Conservation (phyloP, 139 green algal species). For the Bryopsis sp. region DNA sequence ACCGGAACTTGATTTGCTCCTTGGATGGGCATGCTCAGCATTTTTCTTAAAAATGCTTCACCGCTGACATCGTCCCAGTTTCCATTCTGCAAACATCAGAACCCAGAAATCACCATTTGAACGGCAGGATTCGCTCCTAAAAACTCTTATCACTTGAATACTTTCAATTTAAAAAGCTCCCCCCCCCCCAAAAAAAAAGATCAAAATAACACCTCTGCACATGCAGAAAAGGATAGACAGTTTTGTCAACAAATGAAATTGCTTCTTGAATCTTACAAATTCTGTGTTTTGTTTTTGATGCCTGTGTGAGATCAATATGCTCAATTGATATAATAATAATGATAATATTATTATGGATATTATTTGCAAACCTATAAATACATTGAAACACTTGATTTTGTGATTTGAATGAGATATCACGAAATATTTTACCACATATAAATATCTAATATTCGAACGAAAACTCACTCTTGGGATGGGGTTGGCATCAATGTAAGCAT, state of each 20-base stretch:
- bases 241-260: too few relatives aligned
- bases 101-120: constrained; percentile 10
- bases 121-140: too few relatives aligned
- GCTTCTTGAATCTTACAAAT: too few relatives aligned
- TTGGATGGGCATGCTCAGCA: constrained; percentile 58
- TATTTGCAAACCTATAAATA: constrained; percentile 6
- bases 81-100: constrained; percentile 33
- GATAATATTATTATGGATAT: too few relatives aligned
- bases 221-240: too few relatives aligned
- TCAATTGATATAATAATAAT: too few relatives aligned
- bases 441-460: constrained; percentile 1
- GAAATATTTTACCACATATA: not conserved
- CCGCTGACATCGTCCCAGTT: constrained; percentile 72
- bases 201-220: too few relatives aligned
- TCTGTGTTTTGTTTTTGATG: too few relatives aligned
- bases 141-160: too few relatives aligned
- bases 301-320: too few relatives aligned
- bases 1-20: not conserved
- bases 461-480: constrained; percentile 62
- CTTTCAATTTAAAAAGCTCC: too few relatives aligned
- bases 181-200: too few relatives aligned
- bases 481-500: constrained; percentile 40
- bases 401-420: not conserved
- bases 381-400: not conserved
- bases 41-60: constrained; percentile 65